phyloP scores from a whole-genome alignment of 768 basidiomycete genomes.

The Kondoa malvinella region DNA sequence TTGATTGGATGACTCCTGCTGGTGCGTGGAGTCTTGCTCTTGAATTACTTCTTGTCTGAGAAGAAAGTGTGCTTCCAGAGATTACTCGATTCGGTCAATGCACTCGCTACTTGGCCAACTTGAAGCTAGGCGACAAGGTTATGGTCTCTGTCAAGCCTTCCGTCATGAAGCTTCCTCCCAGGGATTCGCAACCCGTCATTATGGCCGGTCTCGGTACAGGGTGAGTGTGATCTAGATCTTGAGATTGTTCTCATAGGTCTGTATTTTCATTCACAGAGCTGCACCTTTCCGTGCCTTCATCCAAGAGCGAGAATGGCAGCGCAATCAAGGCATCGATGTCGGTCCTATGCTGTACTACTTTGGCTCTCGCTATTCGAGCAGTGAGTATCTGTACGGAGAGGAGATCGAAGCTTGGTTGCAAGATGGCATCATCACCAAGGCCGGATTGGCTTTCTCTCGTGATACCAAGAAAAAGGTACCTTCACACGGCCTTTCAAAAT shows the following conservation, averaged over 20 bases:
- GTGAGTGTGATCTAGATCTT: neutral
- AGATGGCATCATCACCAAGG: constrained; percentile 66
- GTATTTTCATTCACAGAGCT: constrained; percentile 35
- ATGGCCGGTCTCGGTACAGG: constrained; percentile 98
- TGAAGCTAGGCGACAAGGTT: constrained; percentile 74
- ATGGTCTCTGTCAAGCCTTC: constrained; percentile 97
- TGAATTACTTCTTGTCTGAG: neutral
- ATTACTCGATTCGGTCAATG: constrained; percentile 63
- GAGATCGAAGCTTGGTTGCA: constrained; percentile 78
- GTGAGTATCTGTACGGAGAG: constrained; percentile 80
- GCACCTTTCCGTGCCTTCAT: constrained; percentile 99
- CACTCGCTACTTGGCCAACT: constrained; percentile 74
- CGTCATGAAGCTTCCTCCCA: constrained; percentile 94
- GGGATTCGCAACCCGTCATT: constrained; percentile 73
- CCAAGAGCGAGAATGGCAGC: constrained; percentile 76
- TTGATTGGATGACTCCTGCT: constrained; percentile 73
- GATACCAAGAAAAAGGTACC: constrained; percentile 59
- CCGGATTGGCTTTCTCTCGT: constrained; percentile 90
- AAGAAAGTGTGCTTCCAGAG: constrained; percentile 6
- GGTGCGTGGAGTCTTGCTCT: constrained; percentile 40
- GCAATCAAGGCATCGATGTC: constrained; percentile 54
- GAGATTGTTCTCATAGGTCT: constrained; percentile 9
- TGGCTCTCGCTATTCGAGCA: constrained; percentile 82
- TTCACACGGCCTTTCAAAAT: neutral
- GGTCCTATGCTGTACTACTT: constrained; percentile 98